Evolutionary conservation across 192 early-diverging fungal genomes (phyloP), one percentile per base, ranked within the genome.

Genomic region (Chytriomyces hyalinus): DNA sequence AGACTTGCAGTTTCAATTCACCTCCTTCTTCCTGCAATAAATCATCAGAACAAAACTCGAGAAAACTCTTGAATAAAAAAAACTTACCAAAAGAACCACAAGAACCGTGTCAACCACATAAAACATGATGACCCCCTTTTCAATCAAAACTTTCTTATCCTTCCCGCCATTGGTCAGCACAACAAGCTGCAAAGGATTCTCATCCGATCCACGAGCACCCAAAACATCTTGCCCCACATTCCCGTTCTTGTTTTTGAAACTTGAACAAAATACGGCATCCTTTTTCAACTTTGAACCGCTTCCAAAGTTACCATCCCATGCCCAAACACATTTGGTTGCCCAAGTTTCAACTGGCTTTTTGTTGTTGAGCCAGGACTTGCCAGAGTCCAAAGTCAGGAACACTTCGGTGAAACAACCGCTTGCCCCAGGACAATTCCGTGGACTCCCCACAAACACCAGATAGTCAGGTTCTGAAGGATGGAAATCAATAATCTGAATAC

Each of bases 391-490:
- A 24, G 94, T 93, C 48, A 89, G 81, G 77, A 87, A 94, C 47
- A 91, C 89, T 70, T 88, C 84, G 3, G 95, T 92, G 82, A 92
- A 90, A 80, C 92, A 94, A 22, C 78, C 70, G 6, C 81, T 70
- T 17, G 83, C 81, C 4, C 67, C 24, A 20, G 76, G 66, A 59
- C 82, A 82, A 45, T 64, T 74, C 13, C 81, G 63, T n/a, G 76
- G 74, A 48, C 92, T 90, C 26, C 90, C 93, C 6, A 95, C 82
- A 86, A 91, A 95, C 6, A 96, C 80, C 61, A 96, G 84, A 93
- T 94, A 98, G 78, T 98, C 95, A 6, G 88, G 80, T 71, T 98
- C 88, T 8, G 82, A 70, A 3, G 96, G 94, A 79, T 97, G 95
- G 70, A 96, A 97, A 80, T 98, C 95, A 0, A 99, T 28, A 6